A percentile compares a stretch with the other conserved stretches of the same genome.
phyloP scores from a whole-genome alignment of 129 eudicot genomes.

The Calendula officinalis region DNA sequence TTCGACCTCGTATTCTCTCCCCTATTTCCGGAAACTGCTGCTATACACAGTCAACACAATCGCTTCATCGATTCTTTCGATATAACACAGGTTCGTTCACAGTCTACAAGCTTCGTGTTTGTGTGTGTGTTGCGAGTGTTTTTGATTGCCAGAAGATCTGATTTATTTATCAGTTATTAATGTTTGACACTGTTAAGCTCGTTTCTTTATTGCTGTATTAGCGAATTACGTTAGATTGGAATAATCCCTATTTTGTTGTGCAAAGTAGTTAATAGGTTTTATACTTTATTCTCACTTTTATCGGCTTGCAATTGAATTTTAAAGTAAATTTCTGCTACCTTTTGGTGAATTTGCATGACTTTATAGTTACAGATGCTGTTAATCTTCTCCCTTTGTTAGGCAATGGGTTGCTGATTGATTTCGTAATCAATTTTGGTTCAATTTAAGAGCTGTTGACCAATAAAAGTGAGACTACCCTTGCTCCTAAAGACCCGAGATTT shows the following conservation, averaged over 20 bases:
- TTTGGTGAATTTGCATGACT: too few species aligned
- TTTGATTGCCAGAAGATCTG: too few species aligned
- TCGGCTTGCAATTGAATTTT: not conserved
- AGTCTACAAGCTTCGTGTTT: not conserved
- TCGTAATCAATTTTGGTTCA: too few species aligned
- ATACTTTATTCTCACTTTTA: constrained; percentile 4
- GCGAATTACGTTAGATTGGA: not conserved
- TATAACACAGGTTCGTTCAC: constrained; percentile 43
- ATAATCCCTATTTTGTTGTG: constrained; percentile 1
- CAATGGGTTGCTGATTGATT: too few species aligned
- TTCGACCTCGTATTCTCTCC: constrained; percentile 54
- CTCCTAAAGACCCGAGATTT: too few species aligned
- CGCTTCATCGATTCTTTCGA: constrained; percentile 42
- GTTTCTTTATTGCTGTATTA: too few species aligned
- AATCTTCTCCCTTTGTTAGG: too few species aligned
- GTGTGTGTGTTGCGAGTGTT: too few species aligned
- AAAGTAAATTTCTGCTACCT: not conserved
- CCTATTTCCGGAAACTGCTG: constrained; percentile 44
- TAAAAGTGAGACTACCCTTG: too few species aligned
- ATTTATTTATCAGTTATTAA: not conserved
- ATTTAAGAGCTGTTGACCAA: too few species aligned
- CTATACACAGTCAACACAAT: constrained; percentile 33
- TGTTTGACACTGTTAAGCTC: not conserved
- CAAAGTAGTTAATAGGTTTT: constrained; percentile 16
- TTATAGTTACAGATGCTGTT: too few species aligned